Evolutionary conservation across 1,284 basidiomycete genomes (phyloP).

Genomic region (Xerocomus nothofagi): DNA sequence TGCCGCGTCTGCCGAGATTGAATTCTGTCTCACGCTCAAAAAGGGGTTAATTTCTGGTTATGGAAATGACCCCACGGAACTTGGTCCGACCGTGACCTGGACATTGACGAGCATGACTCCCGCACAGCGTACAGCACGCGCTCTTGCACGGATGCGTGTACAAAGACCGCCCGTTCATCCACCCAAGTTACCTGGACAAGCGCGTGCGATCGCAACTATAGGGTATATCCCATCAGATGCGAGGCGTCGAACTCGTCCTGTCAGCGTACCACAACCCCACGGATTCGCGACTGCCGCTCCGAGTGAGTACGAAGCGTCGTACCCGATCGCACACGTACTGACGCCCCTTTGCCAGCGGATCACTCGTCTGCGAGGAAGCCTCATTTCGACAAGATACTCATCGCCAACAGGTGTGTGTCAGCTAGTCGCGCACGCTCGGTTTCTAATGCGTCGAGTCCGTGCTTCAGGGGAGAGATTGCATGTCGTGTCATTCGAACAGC

Average conservation of each 20-base stretch:
- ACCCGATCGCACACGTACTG: not conserved
- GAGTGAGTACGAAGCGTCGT: slow-evolving; percentile 13
- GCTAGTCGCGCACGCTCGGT: not conserved
- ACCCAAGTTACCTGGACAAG: slow-evolving; percentile 7
- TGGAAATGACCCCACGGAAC: too few relatives aligned
- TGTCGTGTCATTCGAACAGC: slow-evolving; percentile 91
- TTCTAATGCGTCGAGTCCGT: not conserved
- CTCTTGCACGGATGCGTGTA: slow-evolving; percentile 22
- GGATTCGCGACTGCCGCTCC: slow-evolving; percentile 16
- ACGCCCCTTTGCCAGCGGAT: slow-evolving; percentile 3
- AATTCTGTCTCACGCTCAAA: too few relatives aligned
- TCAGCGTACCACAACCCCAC: slow-evolving; percentile 3
- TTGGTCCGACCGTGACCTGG: not conserved
- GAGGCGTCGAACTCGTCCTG: not conserved
- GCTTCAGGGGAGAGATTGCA: slow-evolving; percentile 85
- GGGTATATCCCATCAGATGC: not conserved
- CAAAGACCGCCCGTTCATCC: slow-evolving; percentile 11
- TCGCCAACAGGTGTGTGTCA: slow-evolving; percentile 74
- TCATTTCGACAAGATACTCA: slow-evolving; percentile 81
- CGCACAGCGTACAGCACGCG: slow-evolving; percentile 29
- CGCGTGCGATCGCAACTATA: slow-evolving; percentile 3
- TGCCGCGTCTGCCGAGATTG: too few relatives aligned
- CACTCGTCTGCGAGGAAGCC: slow-evolving; percentile 36
- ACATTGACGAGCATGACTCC: slow-evolving; percentile 32
- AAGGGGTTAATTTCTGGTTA: too few relatives aligned